phyloP scores from a whole-genome alignment of 805 yeast species.

The Hagleromyces aurorensis region DNA sequence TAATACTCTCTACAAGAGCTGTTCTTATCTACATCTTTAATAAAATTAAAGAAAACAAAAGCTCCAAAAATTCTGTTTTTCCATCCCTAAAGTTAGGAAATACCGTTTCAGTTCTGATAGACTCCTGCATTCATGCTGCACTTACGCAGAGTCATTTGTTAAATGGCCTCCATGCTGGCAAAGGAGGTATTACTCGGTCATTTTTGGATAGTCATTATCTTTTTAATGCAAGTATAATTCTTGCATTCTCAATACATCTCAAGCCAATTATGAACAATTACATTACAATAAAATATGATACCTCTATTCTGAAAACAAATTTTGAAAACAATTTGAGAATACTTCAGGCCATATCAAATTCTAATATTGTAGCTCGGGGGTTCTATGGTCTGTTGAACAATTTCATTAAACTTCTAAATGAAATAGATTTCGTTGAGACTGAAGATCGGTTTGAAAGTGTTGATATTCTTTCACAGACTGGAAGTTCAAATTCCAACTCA shows the following conservation, averaged over 20 bases:
- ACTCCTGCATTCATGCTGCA: slow-evolving; percentile 17
- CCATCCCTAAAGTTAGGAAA: slow-evolving; percentile 5
- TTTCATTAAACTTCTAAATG: slow-evolving; percentile 14
- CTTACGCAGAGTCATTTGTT: slow-evolving; percentile 14
- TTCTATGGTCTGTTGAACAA: too few species aligned
- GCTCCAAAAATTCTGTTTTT: slow-evolving; percentile 7
- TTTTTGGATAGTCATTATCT: slow-evolving; percentile 17
- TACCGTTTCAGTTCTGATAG: slow-evolving; percentile 10
- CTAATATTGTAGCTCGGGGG: slow-evolving; percentile 11
- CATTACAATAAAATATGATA: slow-evolving; percentile 7
- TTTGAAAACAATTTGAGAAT: slow-evolving; percentile 10
- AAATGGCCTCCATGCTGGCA: slow-evolving; percentile 11
- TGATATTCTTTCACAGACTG: slow-evolving; percentile 1
- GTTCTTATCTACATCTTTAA: slow-evolving; percentile 17
- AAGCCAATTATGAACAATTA: slow-evolving; percentile 8
- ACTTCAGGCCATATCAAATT: slow-evolving; percentile 13
- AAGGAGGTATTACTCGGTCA: slow-evolving; percentile 12
- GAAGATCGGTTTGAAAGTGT: slow-evolving; percentile 5
- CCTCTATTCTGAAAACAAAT: slow-evolving; percentile 8
- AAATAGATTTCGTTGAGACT: slow-evolving; percentile 10
- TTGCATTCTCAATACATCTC: slow-evolving; percentile 13
- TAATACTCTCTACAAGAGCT: slow-evolving; percentile 16
- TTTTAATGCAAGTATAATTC: slow-evolving; percentile 13
- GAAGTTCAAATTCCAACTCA: background rate
- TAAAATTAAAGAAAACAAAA: slow-evolving; percentile 6